A percentile compares a stretch with the other conserved stretches of the same genome.
Evolutionary conservation across 176 grass and related monocot genomes (phyloP).

Genomic region (Carex kokanica): DNA sequence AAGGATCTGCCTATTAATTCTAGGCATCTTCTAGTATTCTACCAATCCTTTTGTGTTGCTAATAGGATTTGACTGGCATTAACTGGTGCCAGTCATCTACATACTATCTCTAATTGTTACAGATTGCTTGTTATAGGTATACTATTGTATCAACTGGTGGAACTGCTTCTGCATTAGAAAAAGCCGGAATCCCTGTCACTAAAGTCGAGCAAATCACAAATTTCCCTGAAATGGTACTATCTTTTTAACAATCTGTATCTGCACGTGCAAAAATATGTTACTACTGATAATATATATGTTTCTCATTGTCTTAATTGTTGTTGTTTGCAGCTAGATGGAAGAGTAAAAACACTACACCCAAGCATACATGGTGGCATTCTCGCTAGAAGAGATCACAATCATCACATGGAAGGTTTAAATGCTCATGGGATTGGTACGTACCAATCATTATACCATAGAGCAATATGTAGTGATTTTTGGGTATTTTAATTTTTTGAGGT

Average conservation of each 20-base stretch:
- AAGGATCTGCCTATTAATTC: not conserved
- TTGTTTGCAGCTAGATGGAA: constrained; percentile 67
- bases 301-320: constrained; percentile 10
- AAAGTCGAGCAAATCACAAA: constrained; percentile 92
- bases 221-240: constrained; percentile 90
- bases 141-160: constrained; percentile 83
- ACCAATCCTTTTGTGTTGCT: not conserved
- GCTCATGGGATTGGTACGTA: constrained; percentile 68
- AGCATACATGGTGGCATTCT: constrained; percentile 98
- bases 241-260: not conserved
- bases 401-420: constrained; percentile 74
- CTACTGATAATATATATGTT: not conserved
- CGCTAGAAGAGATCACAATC: constrained; percentile 73
- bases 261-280: not conserved
- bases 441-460: not conserved
- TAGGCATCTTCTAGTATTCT: not conserved
- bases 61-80: not conserved
- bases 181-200: constrained; percentile 72
- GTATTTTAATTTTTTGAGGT: not conserved
- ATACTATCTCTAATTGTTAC: not conserved
- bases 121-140: constrained; percentile 40
- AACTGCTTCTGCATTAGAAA: constrained; percentile 73
- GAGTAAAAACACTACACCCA: constrained; percentile 94
- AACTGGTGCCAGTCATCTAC: not conserved
- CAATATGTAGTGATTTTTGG: not conserved